These are phyloP conservation scores for Populus trichocarpa DNA, from an alignment of 441 rosid species.

Conservation along the genomic window DNA sequence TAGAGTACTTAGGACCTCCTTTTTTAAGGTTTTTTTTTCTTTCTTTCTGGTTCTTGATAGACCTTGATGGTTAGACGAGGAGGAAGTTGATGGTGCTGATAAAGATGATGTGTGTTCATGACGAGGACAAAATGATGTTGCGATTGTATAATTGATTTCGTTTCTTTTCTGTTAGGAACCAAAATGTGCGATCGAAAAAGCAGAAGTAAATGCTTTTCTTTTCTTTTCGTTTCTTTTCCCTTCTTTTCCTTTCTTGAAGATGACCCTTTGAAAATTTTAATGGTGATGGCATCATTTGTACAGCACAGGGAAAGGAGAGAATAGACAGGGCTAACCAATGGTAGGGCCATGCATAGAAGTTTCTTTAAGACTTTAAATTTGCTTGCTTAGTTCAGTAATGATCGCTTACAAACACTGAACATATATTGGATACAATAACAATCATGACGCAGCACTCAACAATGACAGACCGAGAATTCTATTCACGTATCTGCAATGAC, in stretches of 20 bases:
- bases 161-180: slow-evolving; percentile 21
- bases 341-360: slow-evolving; percentile 20
- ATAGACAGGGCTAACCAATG: slow-evolving; percentile 8
- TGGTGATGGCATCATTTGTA: slow-evolving; percentile 14
- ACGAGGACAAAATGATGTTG: slow-evolving; percentile 17
- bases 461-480: background rate
- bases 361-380: slow-evolving; percentile 15
- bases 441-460: background rate
- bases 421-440: too few species aligned
- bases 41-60: slow-evolving; percentile 7
- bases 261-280: background rate
- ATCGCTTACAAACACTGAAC: background rate
- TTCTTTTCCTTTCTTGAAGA: background rate
- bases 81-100: background rate
- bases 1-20: slow-evolving; percentile 15
- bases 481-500: background rate
- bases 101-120: slow-evolving; percentile 13
- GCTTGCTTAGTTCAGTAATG: background rate
- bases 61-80: slow-evolving; percentile 14
- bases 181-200: background rate
- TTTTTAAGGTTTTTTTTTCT: background rate
- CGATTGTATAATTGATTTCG: slow-evolving; percentile 11
- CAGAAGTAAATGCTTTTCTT: slow-evolving; percentile 12
- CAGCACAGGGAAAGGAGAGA: background rate
- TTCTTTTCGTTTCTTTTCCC: background rate